Conservation (phyloP, 2,329 filamentous ascomycete species). For the Alternaria sp. region DNA sequence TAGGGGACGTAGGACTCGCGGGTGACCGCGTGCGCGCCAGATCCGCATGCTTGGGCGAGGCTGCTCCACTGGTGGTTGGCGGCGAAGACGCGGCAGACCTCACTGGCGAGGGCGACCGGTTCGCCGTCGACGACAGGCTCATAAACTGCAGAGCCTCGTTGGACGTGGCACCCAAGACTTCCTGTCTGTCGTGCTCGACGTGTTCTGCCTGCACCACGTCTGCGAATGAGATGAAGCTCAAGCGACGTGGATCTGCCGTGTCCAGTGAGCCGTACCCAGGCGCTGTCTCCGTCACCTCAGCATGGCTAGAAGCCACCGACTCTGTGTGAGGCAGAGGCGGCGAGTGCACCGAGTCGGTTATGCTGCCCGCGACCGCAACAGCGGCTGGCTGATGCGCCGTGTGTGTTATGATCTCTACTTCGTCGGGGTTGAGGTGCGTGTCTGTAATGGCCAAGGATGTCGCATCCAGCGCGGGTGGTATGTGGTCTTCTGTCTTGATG, state of each 20-base stretch:
- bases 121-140: constrained; percentile 68
- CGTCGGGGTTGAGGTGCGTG: constrained; percentile 81
- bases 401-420: constrained; percentile 92
- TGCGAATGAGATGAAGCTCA: constrained; percentile 96
- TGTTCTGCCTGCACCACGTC: constrained; percentile 92
- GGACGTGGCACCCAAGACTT: constrained; percentile 30
- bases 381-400: constrained; percentile 81
- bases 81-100: constrained; percentile 80
- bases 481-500: constrained; percentile 92
- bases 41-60: constrained; percentile 76
- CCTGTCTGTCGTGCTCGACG: constrained; percentile 65
- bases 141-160: constrained; percentile 73
- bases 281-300: constrained; percentile 58
- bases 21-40: constrained; percentile 68
- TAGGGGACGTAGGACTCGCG: constrained; percentile 64
- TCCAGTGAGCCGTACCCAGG: constrained; percentile 79
- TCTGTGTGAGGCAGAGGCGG: constrained; percentile 45
- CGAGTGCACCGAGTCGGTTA: constrained; percentile 47
- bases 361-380: constrained; percentile 62
- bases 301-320: constrained; percentile 30
- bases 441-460: constrained; percentile 93
- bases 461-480: constrained; percentile 89
- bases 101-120: constrained; percentile 80
- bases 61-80: constrained; percentile 77
- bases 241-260: constrained; percentile 76